phyloP scores from a whole-genome alignment of 345 rosid genomes.

The Salix dunnii region DNA sequence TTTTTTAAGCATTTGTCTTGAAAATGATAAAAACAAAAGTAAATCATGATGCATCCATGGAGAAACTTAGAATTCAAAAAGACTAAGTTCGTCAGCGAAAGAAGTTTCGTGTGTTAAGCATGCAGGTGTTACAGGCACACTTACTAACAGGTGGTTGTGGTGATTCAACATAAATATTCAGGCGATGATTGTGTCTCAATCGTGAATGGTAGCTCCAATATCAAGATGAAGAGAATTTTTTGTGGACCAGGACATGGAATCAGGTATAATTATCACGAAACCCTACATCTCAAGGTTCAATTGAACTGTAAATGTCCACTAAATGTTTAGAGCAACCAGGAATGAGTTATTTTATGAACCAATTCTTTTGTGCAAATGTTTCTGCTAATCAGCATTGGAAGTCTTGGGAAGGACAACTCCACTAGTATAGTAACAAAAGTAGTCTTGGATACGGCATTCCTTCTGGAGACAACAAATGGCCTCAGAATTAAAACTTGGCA shows the following conservation, averaged over 20 bases:
- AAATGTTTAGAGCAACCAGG: neutral
- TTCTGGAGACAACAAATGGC: constrained; percentile 78
- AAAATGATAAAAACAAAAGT: neutral
- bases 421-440: constrained; percentile 69
- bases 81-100: neutral
- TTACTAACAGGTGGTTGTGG: constrained; percentile 11
- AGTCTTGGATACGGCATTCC: constrained; percentile 77
- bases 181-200: constrained; percentile 94
- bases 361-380: neutral
- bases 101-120: neutral
- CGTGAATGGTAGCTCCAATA: constrained; percentile 66
- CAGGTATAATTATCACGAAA: constrained; percentile 44
- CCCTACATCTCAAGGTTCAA: neutral
- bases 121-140: neutral
- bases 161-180: constrained; percentile 32
- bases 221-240: constrained; percentile 80
- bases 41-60: neutral
- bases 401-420: constrained; percentile 86
- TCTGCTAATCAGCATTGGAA: constrained; percentile 61
- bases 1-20: neutral
- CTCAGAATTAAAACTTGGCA: constrained; percentile 98
- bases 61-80: neutral
- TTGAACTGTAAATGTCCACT: neutral
- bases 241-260: constrained; percentile 99
- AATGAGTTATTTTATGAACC: neutral